Evolutionary conservation across 257 asterid species (phyloP).

Genomic region (Rehmannia glutinosa): DNA sequence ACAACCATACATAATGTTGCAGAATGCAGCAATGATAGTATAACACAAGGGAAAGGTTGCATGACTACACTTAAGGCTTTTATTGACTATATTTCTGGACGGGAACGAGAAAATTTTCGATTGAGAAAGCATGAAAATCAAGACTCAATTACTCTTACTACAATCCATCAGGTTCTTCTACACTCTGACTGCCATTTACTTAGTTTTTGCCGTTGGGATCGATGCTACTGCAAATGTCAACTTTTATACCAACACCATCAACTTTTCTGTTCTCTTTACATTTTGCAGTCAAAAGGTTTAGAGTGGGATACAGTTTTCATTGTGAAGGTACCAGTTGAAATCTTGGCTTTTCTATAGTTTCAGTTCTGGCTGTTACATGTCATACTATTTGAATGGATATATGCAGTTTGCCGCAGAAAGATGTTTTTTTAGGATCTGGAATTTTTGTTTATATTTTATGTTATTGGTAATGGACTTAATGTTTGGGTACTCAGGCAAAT

Average conservation of each 20-base stretch:
- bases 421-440: background rate
- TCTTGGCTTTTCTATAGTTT: slow-evolving; percentile 7
- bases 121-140: slow-evolving; percentile 72
- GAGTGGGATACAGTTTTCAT: slow-evolving; percentile 99
- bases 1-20: slow-evolving; percentile 38
- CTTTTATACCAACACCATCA: slow-evolving; percentile 9
- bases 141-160: slow-evolving; percentile 90
- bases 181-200: slow-evolving; percentile 1
- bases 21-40: slow-evolving; percentile 28
- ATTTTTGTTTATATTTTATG: slow-evolving; percentile 2
- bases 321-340: slow-evolving; percentile 64
- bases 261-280: slow-evolving; percentile 14
- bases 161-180: slow-evolving; percentile 89
- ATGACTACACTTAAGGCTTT: slow-evolving; percentile 56
- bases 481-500: slow-evolving; percentile 61
- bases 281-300: slow-evolving; percentile 86
- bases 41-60: slow-evolving; percentile 59
- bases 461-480: slow-evolving; percentile 18
- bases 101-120: slow-evolving; percentile 81
- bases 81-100: slow-evolving; percentile 71
- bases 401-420: slow-evolving; percentile 11
- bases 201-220: slow-evolving; percentile 5
- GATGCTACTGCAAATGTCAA: slow-evolving; percentile 8
- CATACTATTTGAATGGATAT: background rate
- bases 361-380: background rate